These are phyloP conservation scores for Sedum album DNA, from an alignment of 164 flowering plant genomes.

Conservation along the genomic window DNA sequence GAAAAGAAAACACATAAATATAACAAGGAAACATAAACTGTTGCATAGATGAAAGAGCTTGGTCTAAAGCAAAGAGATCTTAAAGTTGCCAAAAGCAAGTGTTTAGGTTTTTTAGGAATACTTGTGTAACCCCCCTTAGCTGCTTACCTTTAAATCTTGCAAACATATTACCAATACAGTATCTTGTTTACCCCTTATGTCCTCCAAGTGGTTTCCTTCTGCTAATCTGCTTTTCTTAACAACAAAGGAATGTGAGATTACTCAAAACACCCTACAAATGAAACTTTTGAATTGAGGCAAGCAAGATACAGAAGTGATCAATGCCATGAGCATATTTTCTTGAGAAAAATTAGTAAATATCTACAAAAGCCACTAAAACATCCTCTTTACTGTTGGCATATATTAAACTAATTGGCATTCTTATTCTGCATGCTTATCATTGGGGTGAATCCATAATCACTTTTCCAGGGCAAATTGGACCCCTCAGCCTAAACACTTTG, in stretches of 20 bases:
- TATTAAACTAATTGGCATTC: too few relatives aligned
- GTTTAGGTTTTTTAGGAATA: conserved; percentile 34
- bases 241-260: conserved; percentile 21
- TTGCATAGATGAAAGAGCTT: conserved; percentile 39
- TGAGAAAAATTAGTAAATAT: too few relatives aligned
- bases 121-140: conserved; percentile 16
- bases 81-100: conserved; percentile 57
- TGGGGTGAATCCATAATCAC: conserved; percentile 24
- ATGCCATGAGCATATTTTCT: neutral
- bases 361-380: too few relatives aligned
- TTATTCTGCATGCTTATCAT: conserved; percentile 37
- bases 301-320: neutral
- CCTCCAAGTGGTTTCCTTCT: conserved; percentile 17
- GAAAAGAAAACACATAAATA: conserved; percentile 48
- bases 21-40: conserved; percentile 48
- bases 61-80: conserved; percentile 46
- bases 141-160: conserved; percentile 20
- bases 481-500: conserved; percentile 24
- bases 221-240: conserved; percentile 23
- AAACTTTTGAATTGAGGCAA: neutral
- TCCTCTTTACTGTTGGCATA: neutral
- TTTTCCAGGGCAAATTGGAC: conserved; percentile 22
- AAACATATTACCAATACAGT: conserved; percentile 18
- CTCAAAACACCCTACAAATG: conserved; percentile 15
- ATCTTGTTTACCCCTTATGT: conserved; percentile 23